These are phyloP conservation scores for Mangifera indica DNA, from an alignment of 345 rosid genomes.

Conservation along the genomic window DNA sequence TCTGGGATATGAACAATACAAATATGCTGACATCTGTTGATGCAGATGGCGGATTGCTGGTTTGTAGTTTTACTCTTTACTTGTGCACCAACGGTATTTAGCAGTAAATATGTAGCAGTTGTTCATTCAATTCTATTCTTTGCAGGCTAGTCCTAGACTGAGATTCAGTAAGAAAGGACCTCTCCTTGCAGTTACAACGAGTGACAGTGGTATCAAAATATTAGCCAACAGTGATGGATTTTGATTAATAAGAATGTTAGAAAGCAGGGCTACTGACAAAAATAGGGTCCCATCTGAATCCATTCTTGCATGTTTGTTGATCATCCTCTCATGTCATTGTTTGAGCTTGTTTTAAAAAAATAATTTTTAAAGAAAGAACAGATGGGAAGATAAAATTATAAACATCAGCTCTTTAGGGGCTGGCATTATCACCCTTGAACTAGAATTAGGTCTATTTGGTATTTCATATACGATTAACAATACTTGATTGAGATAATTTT, in stretches of 20 bases:
- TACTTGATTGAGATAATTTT: not conserved
- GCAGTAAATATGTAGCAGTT: not conserved
- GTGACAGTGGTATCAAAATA: slow-evolving; percentile 57
- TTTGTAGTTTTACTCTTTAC: slow-evolving; percentile 23
- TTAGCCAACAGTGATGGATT: slow-evolving; percentile 51
- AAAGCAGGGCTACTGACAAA: slow-evolving; percentile 41
- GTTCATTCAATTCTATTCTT: slow-evolving; percentile 2
- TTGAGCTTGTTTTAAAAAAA: not conserved
- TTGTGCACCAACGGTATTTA: not conserved
- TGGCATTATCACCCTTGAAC: too few relatives aligned
- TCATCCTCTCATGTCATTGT: not conserved
- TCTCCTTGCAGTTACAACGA: slow-evolving; percentile 54
- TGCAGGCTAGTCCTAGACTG: slow-evolving; percentile 61
- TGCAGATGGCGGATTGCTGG: slow-evolving; percentile 65
- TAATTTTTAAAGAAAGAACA: not conserved
- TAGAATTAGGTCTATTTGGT: not conserved
- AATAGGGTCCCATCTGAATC: slow-evolving; percentile 42
- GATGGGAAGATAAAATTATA: not conserved
- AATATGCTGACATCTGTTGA: slow-evolving; percentile 44
- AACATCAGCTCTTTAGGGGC: not conserved
- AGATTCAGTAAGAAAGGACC: slow-evolving; percentile 68
- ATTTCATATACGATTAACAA: not conserved
- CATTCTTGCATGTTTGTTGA: slow-evolving; percentile 19
- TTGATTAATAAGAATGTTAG: slow-evolving; percentile 42
- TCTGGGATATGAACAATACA: slow-evolving; percentile 68